Evolutionary conservation across 2,329 filamentous ascomycete genomes (phyloP).

Genomic region (Corinectria fuckeliana): DNA sequence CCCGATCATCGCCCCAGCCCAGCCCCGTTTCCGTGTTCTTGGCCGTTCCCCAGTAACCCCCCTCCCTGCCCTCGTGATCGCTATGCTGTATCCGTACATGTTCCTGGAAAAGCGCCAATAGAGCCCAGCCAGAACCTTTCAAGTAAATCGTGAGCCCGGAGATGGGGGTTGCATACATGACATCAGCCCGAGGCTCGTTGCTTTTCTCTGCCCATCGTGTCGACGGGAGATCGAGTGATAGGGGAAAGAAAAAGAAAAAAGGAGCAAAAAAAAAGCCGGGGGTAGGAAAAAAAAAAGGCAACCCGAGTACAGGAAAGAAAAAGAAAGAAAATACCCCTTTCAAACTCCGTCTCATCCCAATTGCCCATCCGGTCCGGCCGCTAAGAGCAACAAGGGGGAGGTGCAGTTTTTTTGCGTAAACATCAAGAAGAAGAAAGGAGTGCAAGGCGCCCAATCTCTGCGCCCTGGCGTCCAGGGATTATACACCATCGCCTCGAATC

Average conservation of each 20-base stretch:
- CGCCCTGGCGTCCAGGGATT: conserved; percentile 19
- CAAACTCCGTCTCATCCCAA: conserved; percentile 23
- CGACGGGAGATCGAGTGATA: conserved; percentile 4
- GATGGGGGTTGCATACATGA: conserved; percentile 23
- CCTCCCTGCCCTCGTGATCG: conserved; percentile 34
- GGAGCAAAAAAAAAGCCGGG: conserved; percentile 15
- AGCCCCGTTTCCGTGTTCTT: conserved; percentile 25
- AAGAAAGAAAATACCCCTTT: conserved; percentile 13
- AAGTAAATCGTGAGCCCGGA: conserved; percentile 36
- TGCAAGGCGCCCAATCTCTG: conserved; percentile 3
- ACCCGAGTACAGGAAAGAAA: conserved; percentile 7
- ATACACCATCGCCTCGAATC: conserved; percentile 3
- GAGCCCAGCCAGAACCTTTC: conserved; percentile 16
- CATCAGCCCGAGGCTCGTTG: conserved; percentile 21
- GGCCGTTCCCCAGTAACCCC: conserved; percentile 27
- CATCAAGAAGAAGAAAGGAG: conserved; percentile 7
- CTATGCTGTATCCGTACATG: conserved; percentile 23
- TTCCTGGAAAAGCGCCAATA: conserved; percentile 23
- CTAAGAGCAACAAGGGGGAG: conserved; percentile 22
- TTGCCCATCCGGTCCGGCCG: conserved; percentile 21
- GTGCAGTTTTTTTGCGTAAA: conserved; percentile 6
- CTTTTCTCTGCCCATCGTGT: conserved; percentile 13
- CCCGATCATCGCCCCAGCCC: conserved; percentile 24
- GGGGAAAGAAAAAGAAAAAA: conserved; percentile 17
- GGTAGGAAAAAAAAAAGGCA: conserved; percentile 11